Percentiles rank a stretch among this genome's conserved stretches.
Conservation (phyloP, 2,329 filamentous ascomycete genomes). For the Trichoderma semiorbis region DNA sequence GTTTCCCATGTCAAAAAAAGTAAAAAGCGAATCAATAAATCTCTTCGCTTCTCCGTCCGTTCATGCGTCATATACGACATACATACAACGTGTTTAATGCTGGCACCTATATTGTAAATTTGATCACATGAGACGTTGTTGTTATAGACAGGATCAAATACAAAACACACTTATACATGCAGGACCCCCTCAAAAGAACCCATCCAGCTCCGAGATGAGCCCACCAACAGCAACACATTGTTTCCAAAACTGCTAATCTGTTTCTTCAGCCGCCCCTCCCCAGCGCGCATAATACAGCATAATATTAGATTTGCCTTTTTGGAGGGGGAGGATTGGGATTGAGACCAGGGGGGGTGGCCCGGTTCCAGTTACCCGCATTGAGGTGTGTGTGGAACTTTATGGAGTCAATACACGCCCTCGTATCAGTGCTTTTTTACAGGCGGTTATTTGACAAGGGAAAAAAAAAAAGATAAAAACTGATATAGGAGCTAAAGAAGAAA, state of each 20-base stretch:
- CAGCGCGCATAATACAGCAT: constrained; percentile 2
- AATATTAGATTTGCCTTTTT: constrained; percentile 8
- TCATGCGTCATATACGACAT: background rate
- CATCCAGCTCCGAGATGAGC: background rate
- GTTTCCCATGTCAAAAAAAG: background rate
- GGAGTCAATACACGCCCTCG: background rate
- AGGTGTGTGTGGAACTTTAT: background rate
- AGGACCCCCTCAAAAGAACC: background rate
- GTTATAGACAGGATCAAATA: background rate
- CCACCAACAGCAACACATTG: background rate
- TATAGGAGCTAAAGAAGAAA: background rate
- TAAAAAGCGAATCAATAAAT: background rate
- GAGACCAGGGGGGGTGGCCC: background rate
- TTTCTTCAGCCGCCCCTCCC: background rate
- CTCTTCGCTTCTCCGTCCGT: background rate
- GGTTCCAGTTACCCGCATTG: background rate
- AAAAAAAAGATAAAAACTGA: background rate
- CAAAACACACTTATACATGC: background rate
- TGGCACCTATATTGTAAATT: background rate
- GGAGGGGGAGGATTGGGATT: background rate
- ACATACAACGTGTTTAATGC: background rate
- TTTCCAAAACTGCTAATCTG: background rate
- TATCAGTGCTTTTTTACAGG: background rate
- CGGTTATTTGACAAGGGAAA: background rate
- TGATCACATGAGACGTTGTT: background rate